phyloP scores from a whole-genome alignment of 1,284 basidiomycete genomes.

The Bondarzewia mesenterica region DNA sequence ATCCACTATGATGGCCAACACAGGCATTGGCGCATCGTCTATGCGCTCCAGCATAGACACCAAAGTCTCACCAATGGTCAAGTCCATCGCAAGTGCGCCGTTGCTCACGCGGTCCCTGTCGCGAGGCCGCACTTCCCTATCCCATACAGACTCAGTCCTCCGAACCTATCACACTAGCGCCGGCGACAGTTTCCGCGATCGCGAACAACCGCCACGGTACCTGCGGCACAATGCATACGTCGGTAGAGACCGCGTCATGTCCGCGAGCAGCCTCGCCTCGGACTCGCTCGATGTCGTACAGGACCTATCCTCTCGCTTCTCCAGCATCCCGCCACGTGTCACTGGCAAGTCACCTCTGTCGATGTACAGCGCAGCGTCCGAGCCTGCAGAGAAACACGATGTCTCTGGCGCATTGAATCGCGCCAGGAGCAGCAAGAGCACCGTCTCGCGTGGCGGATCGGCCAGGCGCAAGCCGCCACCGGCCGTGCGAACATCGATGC shows the following conservation, averaged over 20 bases:
- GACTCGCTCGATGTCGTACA: slow-evolving; percentile 6
- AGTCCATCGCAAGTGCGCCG: neutral
- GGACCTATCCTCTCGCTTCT: slow-evolving; percentile 1
- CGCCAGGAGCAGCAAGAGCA: neutral
- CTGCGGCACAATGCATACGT: neutral
- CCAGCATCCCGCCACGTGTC: slow-evolving; percentile 4
- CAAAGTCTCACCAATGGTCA: neutral
- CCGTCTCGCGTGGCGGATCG: neutral
- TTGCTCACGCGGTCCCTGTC: neutral
- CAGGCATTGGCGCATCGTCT: neutral
- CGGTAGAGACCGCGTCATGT: neutral
- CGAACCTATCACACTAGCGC: neutral
- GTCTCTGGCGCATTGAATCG: too few relatives aligned
- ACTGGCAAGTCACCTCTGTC: neutral
- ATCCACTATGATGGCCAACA: neutral
- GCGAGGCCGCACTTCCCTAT: neutral
- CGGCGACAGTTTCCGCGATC: neutral
- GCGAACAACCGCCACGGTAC: neutral
- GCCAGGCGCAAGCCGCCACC: slow-evolving; percentile 1
- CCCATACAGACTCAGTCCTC: too few relatives aligned
- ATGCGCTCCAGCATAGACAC: neutral
- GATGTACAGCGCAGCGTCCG: too few relatives aligned
- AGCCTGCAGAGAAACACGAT: too few relatives aligned
- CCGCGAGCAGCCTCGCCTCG: slow-evolving; percentile 4
- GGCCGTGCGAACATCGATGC: neutral